A percentile compares a stretch with the other conserved stretches of the same genome.
Evolutionary conservation across 2,329 filamentous ascomycete species (phyloP).

Genomic region (Pseudogymnoascus sp.): DNA sequence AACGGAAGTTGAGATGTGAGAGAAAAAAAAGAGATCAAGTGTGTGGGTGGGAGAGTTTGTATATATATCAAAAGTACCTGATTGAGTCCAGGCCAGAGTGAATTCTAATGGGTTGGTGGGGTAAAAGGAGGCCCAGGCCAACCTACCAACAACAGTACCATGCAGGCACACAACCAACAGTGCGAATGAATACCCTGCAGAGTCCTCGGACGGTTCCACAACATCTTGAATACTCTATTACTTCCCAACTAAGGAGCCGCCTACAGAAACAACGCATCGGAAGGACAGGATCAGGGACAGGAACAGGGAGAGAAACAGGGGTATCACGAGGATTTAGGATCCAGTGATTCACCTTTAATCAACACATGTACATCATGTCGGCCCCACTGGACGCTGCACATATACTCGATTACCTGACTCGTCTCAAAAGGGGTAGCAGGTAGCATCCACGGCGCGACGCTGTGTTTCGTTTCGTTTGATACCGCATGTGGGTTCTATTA

Average conservation of each 20-base stretch:
- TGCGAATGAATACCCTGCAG: background rate
- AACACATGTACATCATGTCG: background rate
- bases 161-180: background rate
- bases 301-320: background rate
- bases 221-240: background rate
- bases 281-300: background rate
- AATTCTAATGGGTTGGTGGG: constrained; percentile 4
- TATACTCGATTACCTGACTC: background rate
- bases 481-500: background rate
- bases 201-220: background rate
- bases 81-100: background rate
- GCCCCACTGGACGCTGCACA: background rate
- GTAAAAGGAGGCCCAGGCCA: background rate
- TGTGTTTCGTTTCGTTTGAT: constrained; percentile 9
- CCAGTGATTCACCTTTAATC: constrained; percentile 9
- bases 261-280: background rate
- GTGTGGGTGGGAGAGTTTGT: background rate
- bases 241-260: background rate
- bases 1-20: constrained; percentile 2
- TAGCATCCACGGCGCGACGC: background rate
- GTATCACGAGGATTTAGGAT: background rate
- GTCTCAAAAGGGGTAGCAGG: background rate
- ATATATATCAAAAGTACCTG: constrained; percentile 6
- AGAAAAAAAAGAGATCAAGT: background rate
- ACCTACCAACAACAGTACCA: background rate